Base-by-base conservation (phyloP, 306 rosid genomes). In the Rosa persica region DNA sequence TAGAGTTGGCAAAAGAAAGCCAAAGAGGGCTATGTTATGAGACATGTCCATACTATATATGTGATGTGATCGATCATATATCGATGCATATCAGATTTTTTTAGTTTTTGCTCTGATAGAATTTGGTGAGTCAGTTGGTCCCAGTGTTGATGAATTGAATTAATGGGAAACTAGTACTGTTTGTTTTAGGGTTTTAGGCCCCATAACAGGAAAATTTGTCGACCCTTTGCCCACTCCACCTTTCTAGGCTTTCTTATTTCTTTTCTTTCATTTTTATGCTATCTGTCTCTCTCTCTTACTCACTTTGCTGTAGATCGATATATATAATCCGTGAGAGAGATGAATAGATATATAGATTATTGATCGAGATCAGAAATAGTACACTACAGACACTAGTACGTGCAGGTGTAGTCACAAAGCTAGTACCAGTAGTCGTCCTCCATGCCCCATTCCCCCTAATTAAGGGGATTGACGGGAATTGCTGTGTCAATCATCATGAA, bases 51-150 rank as follows among this genome's bases (percentile, higher is more conserved):
- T 19, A 9, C 23, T 39, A 67, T 64, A 17, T 36, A 66, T 4
- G 27, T 67, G 71, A 67, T 66, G 46, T 61, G 67, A 61, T 12
- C 19, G 36, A 30, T 30, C 36, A 30, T 30, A 30, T 30, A 30
- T 30, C 36, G 68, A 30, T 19, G 48, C 30, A 67, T 16, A 30
- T 34, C 23, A 30, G 13, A 27, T 16, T 61, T 30, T 7, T 64
- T 36, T 34, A 15, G 44, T 36, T 36, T 34, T 65, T 36, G 70
- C 36, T 36, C 70, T 65, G 80, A 75, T 16, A 54, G 27, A 85
- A 93, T 85, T 91, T 78, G 96, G 91, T 88, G 83, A 72, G 54
- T 60, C 57, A 67, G 73, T 78, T 80, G 93, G 96, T 40, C 96
- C 96, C 71, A 67, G 71, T 38, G 16, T 64, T 64, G 69, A 64